Conservation (phyloP, 108 stramenopile genomes). For the Mayamaea pseudoterrestris region DNA sequence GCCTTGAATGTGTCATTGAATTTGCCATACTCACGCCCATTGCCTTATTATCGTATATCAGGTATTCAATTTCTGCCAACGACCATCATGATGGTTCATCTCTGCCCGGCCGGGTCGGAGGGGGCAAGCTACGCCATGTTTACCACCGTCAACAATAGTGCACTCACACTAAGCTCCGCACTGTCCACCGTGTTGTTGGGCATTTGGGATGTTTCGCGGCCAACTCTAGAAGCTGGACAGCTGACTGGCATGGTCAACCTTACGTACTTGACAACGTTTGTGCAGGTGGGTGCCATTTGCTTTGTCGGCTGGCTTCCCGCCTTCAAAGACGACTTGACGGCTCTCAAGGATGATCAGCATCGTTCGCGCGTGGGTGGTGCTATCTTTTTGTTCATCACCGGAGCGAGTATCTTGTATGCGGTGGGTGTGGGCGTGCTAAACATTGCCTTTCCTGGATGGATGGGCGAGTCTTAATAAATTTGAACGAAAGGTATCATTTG, state of each 20-base stretch:
- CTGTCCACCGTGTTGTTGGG: slow-evolving; percentile 49
- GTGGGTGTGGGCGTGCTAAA: slow-evolving; percentile 63
- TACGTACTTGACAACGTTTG: slow-evolving; percentile 54
- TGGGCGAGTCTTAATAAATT: too few species aligned
- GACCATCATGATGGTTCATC: slow-evolving; percentile 67
- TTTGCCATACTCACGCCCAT: too few species aligned
- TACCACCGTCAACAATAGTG: slow-evolving; percentile 66
- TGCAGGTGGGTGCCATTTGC: slow-evolving; percentile 56
- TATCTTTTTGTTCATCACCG: slow-evolving; percentile 60
- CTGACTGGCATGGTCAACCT: slow-evolving; percentile 61
- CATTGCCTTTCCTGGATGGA: slow-evolving; percentile 61
- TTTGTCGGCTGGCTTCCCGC: slow-evolving; percentile 62
- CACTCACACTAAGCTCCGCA: slow-evolving; percentile 34
- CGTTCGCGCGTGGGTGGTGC: slow-evolving; percentile 54
- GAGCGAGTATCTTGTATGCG: slow-evolving; percentile 57
- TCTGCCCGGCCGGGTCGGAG: slow-evolving; percentile 64
- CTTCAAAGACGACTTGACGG: slow-evolving; percentile 64
- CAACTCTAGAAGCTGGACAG: slow-evolving; percentile 37
- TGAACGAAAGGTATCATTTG: too few species aligned
- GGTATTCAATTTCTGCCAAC: slow-evolving; percentile 39
- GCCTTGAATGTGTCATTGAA: too few species aligned
- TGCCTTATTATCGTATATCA: too few species aligned
- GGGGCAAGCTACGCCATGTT: slow-evolving; percentile 84
- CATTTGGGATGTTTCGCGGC: slow-evolving; percentile 72
- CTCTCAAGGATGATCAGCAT: slow-evolving; percentile 27